These are phyloP conservation scores for Candida insectorum DNA, from an alignment of 805 yeast species.

Conservation along the genomic window DNA sequence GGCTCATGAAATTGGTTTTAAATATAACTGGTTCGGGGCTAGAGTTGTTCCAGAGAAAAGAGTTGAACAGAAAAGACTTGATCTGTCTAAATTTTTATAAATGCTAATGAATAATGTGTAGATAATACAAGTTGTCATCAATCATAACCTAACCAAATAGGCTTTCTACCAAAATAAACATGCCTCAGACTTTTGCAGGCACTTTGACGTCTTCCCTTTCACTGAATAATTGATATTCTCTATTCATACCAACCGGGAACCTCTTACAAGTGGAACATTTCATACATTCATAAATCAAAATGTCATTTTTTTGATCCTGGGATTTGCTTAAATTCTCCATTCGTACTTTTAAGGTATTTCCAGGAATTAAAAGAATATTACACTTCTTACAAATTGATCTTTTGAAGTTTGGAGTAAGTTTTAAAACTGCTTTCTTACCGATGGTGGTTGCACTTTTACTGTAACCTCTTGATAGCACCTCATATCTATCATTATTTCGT, in stretches of 20 bases:
- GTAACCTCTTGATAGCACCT: conserved; percentile 53
- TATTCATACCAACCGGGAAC: conserved; percentile 62
- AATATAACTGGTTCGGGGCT: conserved; percentile 72
- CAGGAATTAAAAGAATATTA: conserved; percentile 48
- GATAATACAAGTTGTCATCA: too few species aligned
- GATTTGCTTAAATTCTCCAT: conserved; percentile 42
- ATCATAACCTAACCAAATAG: too few species aligned
- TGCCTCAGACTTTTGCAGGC: too few species aligned
- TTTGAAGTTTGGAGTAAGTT: conserved; percentile 63
- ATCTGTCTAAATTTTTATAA: conserved; percentile 10
- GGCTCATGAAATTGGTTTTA: conserved; percentile 89
- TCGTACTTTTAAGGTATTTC: conserved; percentile 34
- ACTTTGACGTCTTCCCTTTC: conserved; percentile 32
- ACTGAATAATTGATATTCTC: conserved; percentile 45
- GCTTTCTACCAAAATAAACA: too few species aligned
- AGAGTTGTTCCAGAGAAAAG: conserved; percentile 46
- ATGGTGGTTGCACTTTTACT: conserved; percentile 55
- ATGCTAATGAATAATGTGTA: background rate
- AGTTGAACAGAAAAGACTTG: conserved; percentile 19
- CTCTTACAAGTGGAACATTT: conserved; percentile 52
- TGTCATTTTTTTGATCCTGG: conserved; percentile 35
- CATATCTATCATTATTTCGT: conserved; percentile 22
- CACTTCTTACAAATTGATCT: conserved; percentile 71
- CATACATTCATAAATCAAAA: conserved; percentile 46
- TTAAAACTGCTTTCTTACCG: conserved; percentile 64